These are phyloP conservation scores for Cladosporium sphaerospermum DNA, from an alignment of 2,329 filamentous ascomycete genomes.

Conservation along the genomic window DNA sequence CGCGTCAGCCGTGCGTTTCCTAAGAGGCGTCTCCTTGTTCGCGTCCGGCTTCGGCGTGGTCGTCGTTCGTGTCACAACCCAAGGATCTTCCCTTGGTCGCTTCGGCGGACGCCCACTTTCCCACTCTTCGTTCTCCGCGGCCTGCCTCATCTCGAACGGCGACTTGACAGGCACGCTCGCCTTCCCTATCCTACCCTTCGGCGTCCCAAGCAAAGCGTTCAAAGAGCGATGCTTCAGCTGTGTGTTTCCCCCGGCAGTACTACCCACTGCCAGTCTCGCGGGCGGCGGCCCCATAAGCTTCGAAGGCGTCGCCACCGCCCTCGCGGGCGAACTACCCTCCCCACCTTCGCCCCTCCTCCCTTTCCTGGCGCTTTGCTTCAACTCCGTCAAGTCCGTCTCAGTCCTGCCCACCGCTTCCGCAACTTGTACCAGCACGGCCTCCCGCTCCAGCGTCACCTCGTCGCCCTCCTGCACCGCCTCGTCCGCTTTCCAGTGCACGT, in stretches of 20 bases:
- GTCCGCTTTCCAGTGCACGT: constrained; percentile 70
- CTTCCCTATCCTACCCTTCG: constrained; percentile 58
- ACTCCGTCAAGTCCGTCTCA: constrained; percentile 69
- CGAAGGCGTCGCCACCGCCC: constrained; percentile 11
- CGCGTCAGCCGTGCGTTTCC: constrained; percentile 24
- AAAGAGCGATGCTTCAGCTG: constrained; percentile 53
- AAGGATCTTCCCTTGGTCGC: constrained; percentile 22
- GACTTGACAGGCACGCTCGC: constrained; percentile 53
- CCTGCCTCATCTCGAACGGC: constrained; percentile 56
- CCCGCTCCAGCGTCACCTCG: constrained; percentile 71
- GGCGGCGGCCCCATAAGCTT: constrained; percentile 13
- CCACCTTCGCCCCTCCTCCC: background rate
- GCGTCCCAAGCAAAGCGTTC: constrained; percentile 59
- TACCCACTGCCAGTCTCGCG: background rate
- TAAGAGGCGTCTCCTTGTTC: constrained; percentile 18
- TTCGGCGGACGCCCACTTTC: constrained; percentile 33
- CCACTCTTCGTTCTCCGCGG: constrained; percentile 28
- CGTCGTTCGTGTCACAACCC: constrained; percentile 19
- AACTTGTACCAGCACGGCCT: constrained; percentile 72
- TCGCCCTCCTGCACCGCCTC: constrained; percentile 71
- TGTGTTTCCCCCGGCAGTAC: background rate
- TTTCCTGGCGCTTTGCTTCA: constrained; percentile 64
- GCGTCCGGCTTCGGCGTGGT: constrained; percentile 8
- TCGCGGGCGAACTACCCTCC: constrained; percentile 10
- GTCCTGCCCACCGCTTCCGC: constrained; percentile 65